A percentile compares a stretch with the other conserved stretches of the same genome.
Evolutionary conservation across 306 rosid species (phyloP).

Genomic region (Carpinus fangiana): DNA sequence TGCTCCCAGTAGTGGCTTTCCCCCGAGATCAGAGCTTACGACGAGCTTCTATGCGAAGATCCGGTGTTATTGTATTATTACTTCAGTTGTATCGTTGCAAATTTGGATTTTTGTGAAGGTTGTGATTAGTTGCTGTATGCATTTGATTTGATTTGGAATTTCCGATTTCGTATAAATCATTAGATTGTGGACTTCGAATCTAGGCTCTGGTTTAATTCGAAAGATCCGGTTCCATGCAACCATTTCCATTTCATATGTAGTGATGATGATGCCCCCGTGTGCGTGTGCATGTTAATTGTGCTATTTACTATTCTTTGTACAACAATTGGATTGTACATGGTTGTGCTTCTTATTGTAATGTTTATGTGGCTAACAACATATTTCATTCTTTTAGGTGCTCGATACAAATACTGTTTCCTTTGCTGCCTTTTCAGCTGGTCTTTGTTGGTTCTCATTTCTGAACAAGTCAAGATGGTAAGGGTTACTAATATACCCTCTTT

Average conservation of each 20-base stretch:
- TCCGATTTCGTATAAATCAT: background rate
- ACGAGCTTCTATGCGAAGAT: background rate
- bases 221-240: background rate
- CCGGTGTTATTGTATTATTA: background rate
- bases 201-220: background rate
- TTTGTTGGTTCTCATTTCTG: constrained; percentile 1
- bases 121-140: background rate
- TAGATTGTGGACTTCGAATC: background rate
- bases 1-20: background rate
- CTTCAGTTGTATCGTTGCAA: background rate
- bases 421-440: constrained; percentile 10
- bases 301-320: background rate
- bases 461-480: constrained; percentile 40
- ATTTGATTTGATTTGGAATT: constrained; percentile 14
- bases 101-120: background rate
- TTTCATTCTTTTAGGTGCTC: constrained; percentile 22
- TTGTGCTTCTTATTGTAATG: background rate
- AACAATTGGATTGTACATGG: background rate
- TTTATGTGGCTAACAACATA: background rate
- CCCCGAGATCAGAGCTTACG: background rate
- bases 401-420: background rate
- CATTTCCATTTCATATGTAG: background rate
- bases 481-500: background rate
- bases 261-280: background rate
- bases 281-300: background rate